Evolutionary conservation across 164 flowering plant genomes (phyloP).

Genomic region (Chloranthus sessilifolius): DNA sequence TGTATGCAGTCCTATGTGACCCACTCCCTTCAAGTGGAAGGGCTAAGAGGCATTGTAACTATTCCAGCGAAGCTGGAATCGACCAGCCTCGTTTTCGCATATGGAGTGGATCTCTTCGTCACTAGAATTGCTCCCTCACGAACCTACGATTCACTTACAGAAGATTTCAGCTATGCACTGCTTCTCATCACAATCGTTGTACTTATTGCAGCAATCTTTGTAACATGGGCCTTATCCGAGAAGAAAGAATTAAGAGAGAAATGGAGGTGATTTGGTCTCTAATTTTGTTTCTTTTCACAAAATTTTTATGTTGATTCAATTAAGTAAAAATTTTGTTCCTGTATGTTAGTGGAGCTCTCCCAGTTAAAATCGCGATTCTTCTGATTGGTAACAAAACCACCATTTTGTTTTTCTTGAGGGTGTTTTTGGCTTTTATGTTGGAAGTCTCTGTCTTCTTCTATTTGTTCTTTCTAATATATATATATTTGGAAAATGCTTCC

Average conservation of each 20-base stretch:
- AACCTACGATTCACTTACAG: constrained; percentile 92
- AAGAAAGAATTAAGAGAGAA: constrained; percentile 82
- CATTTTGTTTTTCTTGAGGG: too few relatives aligned
- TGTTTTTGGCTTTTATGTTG: neutral
- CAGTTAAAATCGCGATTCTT: too few relatives aligned
- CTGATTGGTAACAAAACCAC: too few relatives aligned
- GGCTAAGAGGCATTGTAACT: constrained; percentile 64
- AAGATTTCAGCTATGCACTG: constrained; percentile 90
- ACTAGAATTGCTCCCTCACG: constrained; percentile 87
- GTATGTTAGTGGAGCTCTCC: constrained; percentile 1
- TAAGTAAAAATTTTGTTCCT: constrained; percentile 4
- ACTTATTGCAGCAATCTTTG: constrained; percentile 74
- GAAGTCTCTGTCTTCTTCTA: too few relatives aligned
- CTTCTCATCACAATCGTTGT: constrained; percentile 83
- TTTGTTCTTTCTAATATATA: too few relatives aligned
- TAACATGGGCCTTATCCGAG: constrained; percentile 88
- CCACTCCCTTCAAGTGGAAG: constrained; percentile 83
- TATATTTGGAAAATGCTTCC: too few relatives aligned
- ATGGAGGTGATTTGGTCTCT: constrained; percentile 64
- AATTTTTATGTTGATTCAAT: constrained; percentile 8
- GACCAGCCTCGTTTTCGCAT: constrained; percentile 70
- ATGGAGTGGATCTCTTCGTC: constrained; percentile 85
- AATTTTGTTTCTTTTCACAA: neutral
- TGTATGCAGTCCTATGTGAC: constrained; percentile 81
- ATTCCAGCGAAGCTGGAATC: constrained; percentile 82